phyloP scores from a whole-genome alignment of 768 basidiomycete genomes.

The Pisolithus tinctorius region DNA sequence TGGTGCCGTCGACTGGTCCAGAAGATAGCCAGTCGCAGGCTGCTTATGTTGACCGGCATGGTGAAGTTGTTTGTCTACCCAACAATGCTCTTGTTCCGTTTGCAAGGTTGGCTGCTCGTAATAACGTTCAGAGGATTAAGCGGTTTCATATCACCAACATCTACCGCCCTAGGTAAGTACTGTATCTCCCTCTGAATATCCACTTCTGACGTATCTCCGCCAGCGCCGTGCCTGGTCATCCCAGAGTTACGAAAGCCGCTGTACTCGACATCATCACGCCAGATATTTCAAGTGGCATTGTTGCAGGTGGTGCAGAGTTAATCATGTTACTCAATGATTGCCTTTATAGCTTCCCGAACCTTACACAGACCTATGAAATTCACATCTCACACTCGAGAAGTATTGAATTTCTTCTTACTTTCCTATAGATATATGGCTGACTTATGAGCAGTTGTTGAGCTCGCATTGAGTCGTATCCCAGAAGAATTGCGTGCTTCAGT shows the following conservation, averaged over 20 bases:
- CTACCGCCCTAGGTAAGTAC: conserved; percentile 54
- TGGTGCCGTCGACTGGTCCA: conserved; percentile 62
- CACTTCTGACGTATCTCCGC: not conserved
- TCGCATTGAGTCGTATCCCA: conserved; percentile 56
- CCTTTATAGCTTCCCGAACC: conserved; percentile 65
- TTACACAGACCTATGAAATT: conserved; percentile 63
- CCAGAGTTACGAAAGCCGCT: conserved; percentile 64
- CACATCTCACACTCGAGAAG: conserved; percentile 74
- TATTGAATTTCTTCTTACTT: conserved; percentile 27
- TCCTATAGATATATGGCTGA: not conserved
- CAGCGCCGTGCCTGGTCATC: conserved; percentile 67
- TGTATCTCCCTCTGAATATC: conserved; percentile 7
- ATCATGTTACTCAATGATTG: conserved; percentile 62
- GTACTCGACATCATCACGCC: conserved; percentile 81
- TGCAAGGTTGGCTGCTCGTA: conserved; percentile 74
- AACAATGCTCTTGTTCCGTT: conserved; percentile 70
- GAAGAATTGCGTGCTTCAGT: conserved; percentile 48
- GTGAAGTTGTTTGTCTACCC: conserved; percentile 68
- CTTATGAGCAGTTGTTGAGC: conserved; percentile 53
- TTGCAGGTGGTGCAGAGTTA: conserved; percentile 69
- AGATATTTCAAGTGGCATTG: conserved; percentile 54
- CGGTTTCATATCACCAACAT: conserved; percentile 74
- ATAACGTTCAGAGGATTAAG: conserved; percentile 64
- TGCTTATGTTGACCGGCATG: conserved; percentile 72
- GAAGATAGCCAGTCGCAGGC: conserved; percentile 63